Base-by-base conservation (phyloP, 2,329 filamentous ascomycete genomes). In the Penicillium vulpinum region DNA sequence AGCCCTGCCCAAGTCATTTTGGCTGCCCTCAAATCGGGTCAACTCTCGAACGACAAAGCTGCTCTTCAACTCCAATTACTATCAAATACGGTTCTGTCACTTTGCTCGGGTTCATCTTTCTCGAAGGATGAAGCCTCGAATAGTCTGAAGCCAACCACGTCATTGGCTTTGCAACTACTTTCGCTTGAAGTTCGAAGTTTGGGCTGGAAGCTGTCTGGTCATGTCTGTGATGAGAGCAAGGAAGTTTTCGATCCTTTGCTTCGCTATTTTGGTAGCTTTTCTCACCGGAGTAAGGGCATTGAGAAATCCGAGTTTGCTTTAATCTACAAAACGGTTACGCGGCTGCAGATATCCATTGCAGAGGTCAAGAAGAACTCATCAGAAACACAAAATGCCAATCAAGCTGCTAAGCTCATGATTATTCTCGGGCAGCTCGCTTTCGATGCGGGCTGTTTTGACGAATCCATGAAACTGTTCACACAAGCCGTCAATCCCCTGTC, bases 241-340 rank as follows among this genome's bases (percentile, higher is more conserved):
- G 79, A 81, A 48, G 64, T 80, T 41, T 76, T 75, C 63, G 72
- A 75, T 43, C 78, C 77, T 29, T 69, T 81, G 49, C 63, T 72
- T 33, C 71, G 73, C 15, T 79, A 74, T 40, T 62, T 80, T 24
- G 71, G 68, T 4, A 60, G 54, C 26, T 78, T 76, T 51, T 64
- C 67, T 26, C 67, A 73, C 38, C 69, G 69, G 21, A 74, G 66
- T 47, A 68, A 69, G 18, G 60, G 59, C 16, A 67, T 74, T 9
- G 68, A 73, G n/a, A 73, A 72, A 54, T 36, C 60, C 1, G 75
- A 76, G 40, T 78, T 78, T 59, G 69, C 69, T 10, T 47, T 58
- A 1, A 61, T 76, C 5, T 76, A 75, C 54, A 67, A 69, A 40
- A 69, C 68, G 9, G 73, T 77, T 28, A 65, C 73, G 39, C 70